Percentiles rank a stretch among this genome's conserved stretches.
These are phyloP conservation scores for Ailanthus altissimus DNA, from an alignment of 345 rosid genomes.

Conservation along the genomic window DNA sequence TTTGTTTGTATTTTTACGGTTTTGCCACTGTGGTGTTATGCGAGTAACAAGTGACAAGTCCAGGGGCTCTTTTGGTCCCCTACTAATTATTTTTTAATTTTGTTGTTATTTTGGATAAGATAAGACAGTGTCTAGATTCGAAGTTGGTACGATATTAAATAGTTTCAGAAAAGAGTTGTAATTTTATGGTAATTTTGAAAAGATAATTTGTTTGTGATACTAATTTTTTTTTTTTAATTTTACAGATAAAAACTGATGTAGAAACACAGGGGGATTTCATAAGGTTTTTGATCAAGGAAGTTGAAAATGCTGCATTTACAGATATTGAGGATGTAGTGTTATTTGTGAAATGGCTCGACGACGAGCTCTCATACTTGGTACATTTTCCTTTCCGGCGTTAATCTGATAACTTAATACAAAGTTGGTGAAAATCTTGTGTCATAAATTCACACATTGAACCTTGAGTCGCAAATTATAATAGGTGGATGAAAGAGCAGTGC, in stretches of 20 bases:
- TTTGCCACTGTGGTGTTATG: slow-evolving; percentile 38
- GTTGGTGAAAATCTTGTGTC: neutral
- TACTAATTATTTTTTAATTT: slow-evolving; percentile 24
- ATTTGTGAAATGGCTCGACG: slow-evolving; percentile 96
- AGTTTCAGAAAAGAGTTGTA: neutral
- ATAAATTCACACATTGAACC: neutral
- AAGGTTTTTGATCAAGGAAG: slow-evolving; percentile 80
- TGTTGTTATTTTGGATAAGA: slow-evolving; percentile 27
- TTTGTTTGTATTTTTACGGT: slow-evolving; percentile 32
- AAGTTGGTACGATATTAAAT: neutral
- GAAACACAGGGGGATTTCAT: slow-evolving; percentile 96
- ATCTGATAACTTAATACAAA: neutral
- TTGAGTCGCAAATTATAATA: slow-evolving; percentile 9
- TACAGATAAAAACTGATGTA: slow-evolving; percentile 93
- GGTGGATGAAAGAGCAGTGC: slow-evolving; percentile 94
- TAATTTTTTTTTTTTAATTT: neutral
- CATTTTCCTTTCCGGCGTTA: neutral
- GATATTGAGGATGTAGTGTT: slow-evolving; percentile 89
- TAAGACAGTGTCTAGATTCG: slow-evolving; percentile 40
- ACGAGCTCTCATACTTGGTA: slow-evolving; percentile 91
- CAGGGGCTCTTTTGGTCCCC: slow-evolving; percentile 29
- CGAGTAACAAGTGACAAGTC: slow-evolving; percentile 28
- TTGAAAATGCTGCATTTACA: slow-evolving; percentile 75
- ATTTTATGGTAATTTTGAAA: neutral
- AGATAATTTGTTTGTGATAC: slow-evolving; percentile 20